Evolutionary conservation across 176 grass and related monocot genomes (phyloP).

Genomic region (Lolium multiflorum): DNA sequence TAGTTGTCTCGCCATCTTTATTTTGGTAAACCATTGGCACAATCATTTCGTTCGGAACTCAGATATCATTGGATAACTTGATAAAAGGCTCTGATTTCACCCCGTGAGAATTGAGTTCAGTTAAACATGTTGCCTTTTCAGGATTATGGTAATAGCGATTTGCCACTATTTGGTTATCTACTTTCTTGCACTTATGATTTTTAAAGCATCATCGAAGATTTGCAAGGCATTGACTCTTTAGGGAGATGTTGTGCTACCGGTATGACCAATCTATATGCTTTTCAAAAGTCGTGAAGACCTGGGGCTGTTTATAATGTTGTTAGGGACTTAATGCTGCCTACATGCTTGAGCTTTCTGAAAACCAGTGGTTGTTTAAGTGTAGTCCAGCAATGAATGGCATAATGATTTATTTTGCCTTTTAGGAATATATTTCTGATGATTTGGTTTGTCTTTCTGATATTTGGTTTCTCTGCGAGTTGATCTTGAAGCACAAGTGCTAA

Average conservation of each 20-base stretch:
- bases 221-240: not conserved
- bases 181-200: not conserved
- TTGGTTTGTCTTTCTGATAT: not conserved
- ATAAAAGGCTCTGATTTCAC: not conserved
- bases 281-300: not conserved
- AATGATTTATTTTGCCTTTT: not conserved
- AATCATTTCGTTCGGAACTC: no score
- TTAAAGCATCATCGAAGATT: not conserved
- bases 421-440: not conserved
- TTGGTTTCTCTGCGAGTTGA: not conserved
- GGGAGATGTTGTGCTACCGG: not conserved
- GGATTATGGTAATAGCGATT: not conserved
- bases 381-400: not conserved
- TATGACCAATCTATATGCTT: not conserved
- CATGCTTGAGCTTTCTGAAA: not conserved
- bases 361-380: not conserved
- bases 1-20: not conserved
- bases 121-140: not conserved
- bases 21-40: not conserved
- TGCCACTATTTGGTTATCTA: not conserved
- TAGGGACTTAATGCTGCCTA: not conserved
- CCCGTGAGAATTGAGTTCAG: not conserved
- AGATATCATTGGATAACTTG: not conserved
- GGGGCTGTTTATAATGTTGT: not conserved
- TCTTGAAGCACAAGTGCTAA: not conserved